Conservation (phyloP, 306 rosid genomes). For the Vigna radiata region DNA sequence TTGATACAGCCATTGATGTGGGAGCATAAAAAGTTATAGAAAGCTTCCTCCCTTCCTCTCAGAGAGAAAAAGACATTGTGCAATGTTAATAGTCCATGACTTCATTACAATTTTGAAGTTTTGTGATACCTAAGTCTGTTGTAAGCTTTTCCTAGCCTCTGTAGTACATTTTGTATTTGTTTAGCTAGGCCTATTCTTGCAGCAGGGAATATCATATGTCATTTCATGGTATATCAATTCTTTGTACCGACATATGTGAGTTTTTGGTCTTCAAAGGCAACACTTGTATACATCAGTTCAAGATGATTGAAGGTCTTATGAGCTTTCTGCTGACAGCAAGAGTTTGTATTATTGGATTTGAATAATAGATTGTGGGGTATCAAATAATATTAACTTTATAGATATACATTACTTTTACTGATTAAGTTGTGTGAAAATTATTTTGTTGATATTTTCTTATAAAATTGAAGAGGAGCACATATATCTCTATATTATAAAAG, state of each 20-base stretch:
- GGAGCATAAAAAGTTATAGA: slow-evolving; percentile 46
- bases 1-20: slow-evolving; percentile 65
- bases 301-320: not conserved
- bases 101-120: slow-evolving; percentile 32
- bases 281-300: not conserved
- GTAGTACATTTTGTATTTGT: slow-evolving; percentile 13
- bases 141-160: slow-evolving; percentile 20
- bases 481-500: no score
- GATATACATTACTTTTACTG: no score
- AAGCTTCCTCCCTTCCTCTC: slow-evolving; percentile 26
- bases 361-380: not conserved
- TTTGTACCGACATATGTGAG: slow-evolving; percentile 3
- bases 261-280: slow-evolving; percentile 13
- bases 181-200: slow-evolving; percentile 28
- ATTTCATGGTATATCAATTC: not conserved
- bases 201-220: not conserved
- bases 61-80: slow-evolving; percentile 9
- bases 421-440: no score
- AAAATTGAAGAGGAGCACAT: no score
- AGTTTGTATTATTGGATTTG: slow-evolving; percentile 34
- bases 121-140: not conserved
- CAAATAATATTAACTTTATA: no score
- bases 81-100: slow-evolving; percentile 24
- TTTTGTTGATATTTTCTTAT: no score
- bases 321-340: slow-evolving; percentile 1